phyloP scores from a whole-genome alignment of 345 rosid species.

The Linum trigynum region DNA sequence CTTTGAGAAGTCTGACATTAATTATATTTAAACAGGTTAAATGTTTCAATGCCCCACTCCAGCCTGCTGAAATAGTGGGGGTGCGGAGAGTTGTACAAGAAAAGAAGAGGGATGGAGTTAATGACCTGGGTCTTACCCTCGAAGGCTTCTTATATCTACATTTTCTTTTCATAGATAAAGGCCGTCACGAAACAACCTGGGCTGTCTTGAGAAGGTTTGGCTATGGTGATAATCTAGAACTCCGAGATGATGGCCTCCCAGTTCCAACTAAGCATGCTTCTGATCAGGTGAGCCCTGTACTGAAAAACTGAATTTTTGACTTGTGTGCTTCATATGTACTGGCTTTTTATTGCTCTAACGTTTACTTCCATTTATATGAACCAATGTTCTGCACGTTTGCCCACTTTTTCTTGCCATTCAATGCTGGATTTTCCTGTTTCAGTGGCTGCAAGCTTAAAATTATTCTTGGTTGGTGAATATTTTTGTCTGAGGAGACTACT shows the following conservation, averaged over 20 bases:
- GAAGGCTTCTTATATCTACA: constrained; percentile 65
- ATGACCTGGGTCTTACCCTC: constrained; percentile 68
- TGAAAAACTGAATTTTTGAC: neutral
- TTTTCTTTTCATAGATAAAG: constrained; percentile 72
- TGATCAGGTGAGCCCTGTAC: constrained; percentile 47
- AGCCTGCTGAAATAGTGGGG: constrained; percentile 63
- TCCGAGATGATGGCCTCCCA: constrained; percentile 50
- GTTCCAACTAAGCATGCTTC: constrained; percentile 54
- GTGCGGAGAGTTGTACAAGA: constrained; percentile 78
- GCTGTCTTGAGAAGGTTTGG: constrained; percentile 74
- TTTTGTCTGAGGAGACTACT: neutral
- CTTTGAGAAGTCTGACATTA: constrained; percentile 14
- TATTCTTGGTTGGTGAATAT: neutral
- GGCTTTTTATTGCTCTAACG: neutral
- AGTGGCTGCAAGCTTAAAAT: neutral
- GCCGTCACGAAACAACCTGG: constrained; percentile 79
- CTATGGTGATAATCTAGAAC: constrained; percentile 53
- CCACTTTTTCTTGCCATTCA: neutral
- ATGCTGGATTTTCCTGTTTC: neutral
- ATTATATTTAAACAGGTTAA: constrained; percentile 40
- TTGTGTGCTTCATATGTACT: neutral
- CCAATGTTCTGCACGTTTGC: neutral
- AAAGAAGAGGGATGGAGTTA: constrained; percentile 67
- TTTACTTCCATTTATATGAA: neutral
- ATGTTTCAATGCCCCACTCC: constrained; percentile 65